phyloP scores from a whole-genome alignment of 495 filamentous ascomycete species.

The Hypoxylon intermedium region DNA sequence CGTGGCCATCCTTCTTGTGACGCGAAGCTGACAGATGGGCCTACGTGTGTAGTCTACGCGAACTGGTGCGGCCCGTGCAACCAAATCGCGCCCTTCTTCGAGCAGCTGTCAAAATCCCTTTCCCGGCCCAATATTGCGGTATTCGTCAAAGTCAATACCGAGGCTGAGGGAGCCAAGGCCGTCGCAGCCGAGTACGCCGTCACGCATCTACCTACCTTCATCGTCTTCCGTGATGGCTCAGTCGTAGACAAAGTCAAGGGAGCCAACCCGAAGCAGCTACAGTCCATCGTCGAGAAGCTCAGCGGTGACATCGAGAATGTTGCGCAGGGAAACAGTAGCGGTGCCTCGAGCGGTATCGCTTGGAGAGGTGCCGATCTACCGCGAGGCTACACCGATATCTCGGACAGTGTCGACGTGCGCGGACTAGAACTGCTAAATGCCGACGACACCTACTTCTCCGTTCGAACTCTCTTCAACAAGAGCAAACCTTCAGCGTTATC shows the following conservation, averaged over 20 bases:
- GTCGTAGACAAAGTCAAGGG: conserved; percentile 72
- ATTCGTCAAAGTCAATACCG: conserved; percentile 87
- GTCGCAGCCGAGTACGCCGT: conserved; percentile 75
- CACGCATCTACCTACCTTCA: conserved; percentile 84
- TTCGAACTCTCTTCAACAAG: conserved; percentile 73
- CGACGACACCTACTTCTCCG: conserved; percentile 71
- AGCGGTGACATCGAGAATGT: conserved; percentile 68
- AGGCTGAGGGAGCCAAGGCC: conserved; percentile 67
- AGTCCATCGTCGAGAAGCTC: conserved; percentile 74
- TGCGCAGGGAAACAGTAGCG: conserved; percentile 52
- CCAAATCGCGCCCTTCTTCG: conserved; percentile 81
- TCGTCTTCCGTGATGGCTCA: conserved; percentile 81
- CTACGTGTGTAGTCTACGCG: conserved; percentile 72
- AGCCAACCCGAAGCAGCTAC: conserved; percentile 72
- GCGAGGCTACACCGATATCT: conserved; percentile 83
- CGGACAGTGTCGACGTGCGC: conserved; percentile 76
- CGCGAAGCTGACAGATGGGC: conserved; percentile 37
- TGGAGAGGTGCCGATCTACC: conserved; percentile 81
- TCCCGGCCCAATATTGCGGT: conserved; percentile 75
- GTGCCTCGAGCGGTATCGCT: conserved; percentile 48
- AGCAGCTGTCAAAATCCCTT: conserved; percentile 74
- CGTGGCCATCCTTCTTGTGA: conserved; percentile 17
- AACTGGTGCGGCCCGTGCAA: conserved; percentile 89
- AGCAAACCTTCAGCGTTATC: conserved; percentile 70
- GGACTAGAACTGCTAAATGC: conserved; percentile 88